Base-by-base conservation (phyloP, 768 basidiomycete genomes). In the Dacryopinax primogenitus region DNA sequence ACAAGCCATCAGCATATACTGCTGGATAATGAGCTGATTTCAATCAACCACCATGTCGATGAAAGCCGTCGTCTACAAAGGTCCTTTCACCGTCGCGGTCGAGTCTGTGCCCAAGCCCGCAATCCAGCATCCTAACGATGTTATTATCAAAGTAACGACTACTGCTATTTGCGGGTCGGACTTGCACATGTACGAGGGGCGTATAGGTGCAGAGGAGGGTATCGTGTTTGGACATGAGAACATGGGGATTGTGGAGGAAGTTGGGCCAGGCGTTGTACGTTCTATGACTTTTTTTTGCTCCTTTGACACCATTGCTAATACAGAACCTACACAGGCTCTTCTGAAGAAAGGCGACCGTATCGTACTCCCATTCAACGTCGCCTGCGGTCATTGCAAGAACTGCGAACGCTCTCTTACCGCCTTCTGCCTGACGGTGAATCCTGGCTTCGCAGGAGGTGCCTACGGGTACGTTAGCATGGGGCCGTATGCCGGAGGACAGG, bases 351-450 rank as follows among this genome's bases (percentile, higher is more conserved):
- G 82, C 15, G 83, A 84, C 68, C 78, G 83, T 33, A 81, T 83
- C n/a, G 82, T 83, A 11, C 16, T 83, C 77, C 83, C 82, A 0
- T 83, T 83, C 75, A 83, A 83, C 65, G 82, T 83, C 33, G 82
- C 80, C 0, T 83, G 82, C 67, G 82, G 83, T 16, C 79, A 81
- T 21, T 83, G 82, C 75, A 67, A 76, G 66, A 84, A 84, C 68
- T 83, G 83, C 67, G 82, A 83, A 63, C 79, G 79, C 68, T 77
- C 79, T 12, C 77, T 67, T 37, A 81, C 82, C 4, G 82, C 81
- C 0, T 83, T 83, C 70, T 84, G 82, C 70, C 83, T 81, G 1
- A 71, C 78, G 61, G 82, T 84, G 12, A 84, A 84, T 66, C 82
- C 82, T 13, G 81, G 82, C 68, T 82, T 82, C 69, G 81, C 82